phyloP scores from a whole-genome alignment of 306 rosid species.

The Comarum palustre region DNA sequence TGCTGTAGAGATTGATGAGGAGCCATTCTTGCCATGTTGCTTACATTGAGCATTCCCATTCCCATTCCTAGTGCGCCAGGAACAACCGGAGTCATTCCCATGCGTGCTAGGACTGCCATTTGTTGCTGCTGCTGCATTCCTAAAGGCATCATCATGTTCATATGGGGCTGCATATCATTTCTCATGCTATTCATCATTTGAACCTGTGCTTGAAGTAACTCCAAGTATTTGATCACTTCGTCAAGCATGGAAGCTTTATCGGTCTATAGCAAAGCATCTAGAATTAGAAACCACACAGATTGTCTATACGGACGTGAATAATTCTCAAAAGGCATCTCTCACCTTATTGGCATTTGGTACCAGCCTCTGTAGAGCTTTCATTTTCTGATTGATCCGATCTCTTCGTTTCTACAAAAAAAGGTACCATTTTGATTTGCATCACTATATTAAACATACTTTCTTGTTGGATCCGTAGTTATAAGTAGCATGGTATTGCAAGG shows the following conservation, averaged over 20 bases:
- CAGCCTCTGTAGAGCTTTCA: slow-evolving; percentile 59
- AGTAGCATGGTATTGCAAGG: neutral
- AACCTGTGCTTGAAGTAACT: slow-evolving; percentile 54
- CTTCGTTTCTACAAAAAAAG: slow-evolving; percentile 41
- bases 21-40: slow-evolving; percentile 22
- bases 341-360: slow-evolving; percentile 67
- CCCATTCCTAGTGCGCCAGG: slow-evolving; percentile 30
- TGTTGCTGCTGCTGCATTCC: slow-evolving; percentile 50
- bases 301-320: neutral
- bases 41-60: slow-evolving; percentile 38
- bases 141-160: slow-evolving; percentile 42
- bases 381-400: slow-evolving; percentile 54
- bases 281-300: neutral
- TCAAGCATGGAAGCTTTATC: slow-evolving; percentile 71
- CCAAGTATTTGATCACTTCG: slow-evolving; percentile 55
- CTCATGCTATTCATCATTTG: slow-evolving; percentile 41
- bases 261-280: slow-evolving; percentile 28
- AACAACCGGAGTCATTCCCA: slow-evolving; percentile 24
- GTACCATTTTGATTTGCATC: neutral
- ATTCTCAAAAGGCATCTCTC: slow-evolving; percentile 13
- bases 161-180: slow-evolving; percentile 30
- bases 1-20: slow-evolving; percentile 25
- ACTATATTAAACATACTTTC: neutral
- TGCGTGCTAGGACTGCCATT: slow-evolving; percentile 48
- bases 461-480: neutral